These are phyloP conservation scores for Naegleria fowleri DNA, from an alignment of 208 protist genomes.

Conservation along the genomic window DNA sequence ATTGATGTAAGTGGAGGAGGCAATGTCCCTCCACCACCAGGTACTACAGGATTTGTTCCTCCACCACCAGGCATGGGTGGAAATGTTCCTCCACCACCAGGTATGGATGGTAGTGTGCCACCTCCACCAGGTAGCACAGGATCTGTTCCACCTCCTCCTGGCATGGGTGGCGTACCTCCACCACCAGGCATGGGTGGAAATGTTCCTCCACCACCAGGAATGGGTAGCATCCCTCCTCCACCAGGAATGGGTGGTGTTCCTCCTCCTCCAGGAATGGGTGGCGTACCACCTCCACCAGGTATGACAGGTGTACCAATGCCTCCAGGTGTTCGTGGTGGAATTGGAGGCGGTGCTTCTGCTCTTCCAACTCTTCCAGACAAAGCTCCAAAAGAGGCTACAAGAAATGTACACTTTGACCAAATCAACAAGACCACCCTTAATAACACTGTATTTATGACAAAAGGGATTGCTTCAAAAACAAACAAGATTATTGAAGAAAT, in stretches of 20 bases:
- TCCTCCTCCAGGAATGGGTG: background rate
- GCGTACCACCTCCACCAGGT: background rate
- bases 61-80: background rate
- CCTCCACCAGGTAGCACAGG: background rate
- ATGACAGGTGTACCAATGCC: background rate
- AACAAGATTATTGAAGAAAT: background rate
- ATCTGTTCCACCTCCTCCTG: background rate
- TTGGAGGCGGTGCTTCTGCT: background rate
- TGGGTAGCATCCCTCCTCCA: background rate
- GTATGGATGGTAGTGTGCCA: background rate
- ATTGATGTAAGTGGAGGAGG: no score
- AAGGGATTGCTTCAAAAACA: background rate
- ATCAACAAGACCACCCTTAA: background rate
- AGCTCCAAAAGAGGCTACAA: background rate
- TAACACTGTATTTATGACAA: background rate
- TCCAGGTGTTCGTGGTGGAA: background rate
- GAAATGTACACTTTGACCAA: slow-evolving; percentile 6
- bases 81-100: background rate
- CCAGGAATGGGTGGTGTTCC: slow-evolving; percentile 6
- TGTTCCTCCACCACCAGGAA: background rate
- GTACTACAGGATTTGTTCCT: background rate
- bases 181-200: slow-evolving; percentile 9
- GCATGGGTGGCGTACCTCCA: background rate
- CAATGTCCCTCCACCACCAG: background rate
- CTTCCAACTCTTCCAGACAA: background rate